These are phyloP conservation scores for Metschnikowia santaceciliae DNA, from an alignment of 805 yeast species.

Conservation along the genomic window DNA sequence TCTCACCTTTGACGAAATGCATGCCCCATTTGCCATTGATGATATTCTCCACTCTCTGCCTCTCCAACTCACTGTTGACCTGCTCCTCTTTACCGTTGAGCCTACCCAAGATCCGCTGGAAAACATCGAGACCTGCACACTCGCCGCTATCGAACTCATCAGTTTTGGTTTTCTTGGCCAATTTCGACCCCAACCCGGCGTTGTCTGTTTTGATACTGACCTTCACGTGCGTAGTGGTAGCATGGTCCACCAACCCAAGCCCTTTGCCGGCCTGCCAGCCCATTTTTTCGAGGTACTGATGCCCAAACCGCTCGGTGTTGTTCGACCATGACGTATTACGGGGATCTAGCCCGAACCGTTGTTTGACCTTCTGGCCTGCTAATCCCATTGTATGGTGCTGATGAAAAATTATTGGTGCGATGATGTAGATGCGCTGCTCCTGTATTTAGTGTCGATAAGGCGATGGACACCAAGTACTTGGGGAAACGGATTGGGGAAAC, in stretches of 20 bases:
- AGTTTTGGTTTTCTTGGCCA: slow-evolving; percentile 51
- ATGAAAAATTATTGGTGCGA: slow-evolving; percentile 2
- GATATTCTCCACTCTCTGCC: slow-evolving; percentile 62
- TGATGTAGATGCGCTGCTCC: slow-evolving; percentile 4
- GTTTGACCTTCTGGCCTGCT: slow-evolving; percentile 76
- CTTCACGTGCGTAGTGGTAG: slow-evolving; percentile 77
- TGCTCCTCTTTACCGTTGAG: slow-evolving; percentile 80
- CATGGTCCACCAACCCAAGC: slow-evolving; percentile 64
- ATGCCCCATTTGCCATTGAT: slow-evolving; percentile 88
- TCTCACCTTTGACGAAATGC: slow-evolving; percentile 81
- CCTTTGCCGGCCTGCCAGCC: slow-evolving; percentile 97
- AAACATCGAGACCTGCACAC: slow-evolving; percentile 87
- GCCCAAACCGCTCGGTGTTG: slow-evolving; percentile 81
- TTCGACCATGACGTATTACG: slow-evolving; percentile 94
- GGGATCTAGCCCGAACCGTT: slow-evolving; percentile 88
- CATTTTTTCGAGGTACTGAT: slow-evolving; percentile 68
- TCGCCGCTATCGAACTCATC: slow-evolving; percentile 79
- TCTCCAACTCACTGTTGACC: slow-evolving; percentile 60
- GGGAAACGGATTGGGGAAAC: neutral
- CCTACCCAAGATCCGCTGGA: slow-evolving; percentile 85
- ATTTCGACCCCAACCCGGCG: slow-evolving; percentile 84
- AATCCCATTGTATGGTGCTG: slow-evolving; percentile 58
- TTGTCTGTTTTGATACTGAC: slow-evolving; percentile 79
- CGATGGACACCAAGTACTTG: neutral
- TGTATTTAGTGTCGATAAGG: slow-evolving; percentile 2